Evolutionary conservation across 1,139 yeast species (phyloP), one percentile per base, ranked within the genome.

Genomic region (Taphrina flavorubra): DNA sequence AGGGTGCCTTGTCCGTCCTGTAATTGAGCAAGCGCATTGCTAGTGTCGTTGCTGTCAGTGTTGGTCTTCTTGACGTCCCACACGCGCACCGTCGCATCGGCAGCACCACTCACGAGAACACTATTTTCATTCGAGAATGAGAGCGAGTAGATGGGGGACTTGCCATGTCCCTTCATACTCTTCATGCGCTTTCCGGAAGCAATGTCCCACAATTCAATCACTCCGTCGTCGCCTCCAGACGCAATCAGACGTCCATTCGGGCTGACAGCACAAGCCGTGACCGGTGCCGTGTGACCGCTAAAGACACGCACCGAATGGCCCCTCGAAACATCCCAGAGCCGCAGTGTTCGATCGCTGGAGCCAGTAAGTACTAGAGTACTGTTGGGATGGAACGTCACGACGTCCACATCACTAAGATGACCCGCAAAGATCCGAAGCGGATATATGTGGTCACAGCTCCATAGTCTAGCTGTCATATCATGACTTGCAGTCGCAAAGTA

Each of bases 161-260:
- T 68, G 46, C 97, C 98, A 76, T 95, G 99, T 0, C 99, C 99
- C 72, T 90, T 85, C 87, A 86, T 84, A 46, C 77, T 73, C 68
- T 73, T 72, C 87, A 86, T 85, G 11, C 89, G 83, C 72, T 96
- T 84, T 16, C 98, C 99, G 1, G 94, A 85, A 1, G 97, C 97
- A 67, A 90, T 87, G 79, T 95, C 99, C 97, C 98, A 95, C 57
- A 95, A 83, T 76, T 89, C 89, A 58, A 95, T 89, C 25, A 89
- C 84, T 67, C 92, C 88, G 77, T 92, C 99, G 77, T 92, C 98
- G 31, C 69, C 71, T 11, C 96, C 98, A 71, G 94, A 86, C 1
- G 98, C 97, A 70, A 94, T 81, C 96, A 97, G 90, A 75, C 97
- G 84, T 1, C 99, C 99, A 79, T 94, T 97, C 0, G 98, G 98